Conservation (phyloP, 2,329 filamentous ascomycete species). For the Aspergillus aculeatus region DNA sequence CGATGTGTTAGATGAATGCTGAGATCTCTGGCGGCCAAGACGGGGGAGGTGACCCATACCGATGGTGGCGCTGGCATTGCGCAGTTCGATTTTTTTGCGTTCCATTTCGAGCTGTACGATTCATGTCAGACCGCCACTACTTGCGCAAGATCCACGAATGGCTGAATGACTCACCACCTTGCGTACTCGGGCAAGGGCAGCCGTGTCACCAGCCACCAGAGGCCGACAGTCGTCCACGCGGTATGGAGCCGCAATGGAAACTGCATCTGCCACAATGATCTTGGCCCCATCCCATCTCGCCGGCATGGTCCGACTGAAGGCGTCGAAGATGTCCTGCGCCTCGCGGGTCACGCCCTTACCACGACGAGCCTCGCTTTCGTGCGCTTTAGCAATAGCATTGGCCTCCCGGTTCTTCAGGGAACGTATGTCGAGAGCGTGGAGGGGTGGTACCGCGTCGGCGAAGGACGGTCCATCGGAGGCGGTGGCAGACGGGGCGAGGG, state of each 20-base stretch:
- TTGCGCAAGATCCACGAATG: neutral
- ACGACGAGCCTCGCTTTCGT: constrained; percentile 57
- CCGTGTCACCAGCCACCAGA: constrained; percentile 40
- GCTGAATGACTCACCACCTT: constrained; percentile 48
- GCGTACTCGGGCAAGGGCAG: constrained; percentile 46
- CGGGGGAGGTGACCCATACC: constrained; percentile 20
- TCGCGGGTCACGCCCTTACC: constrained; percentile 62
- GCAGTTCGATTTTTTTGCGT: constrained; percentile 48
- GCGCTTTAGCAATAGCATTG: constrained; percentile 55
- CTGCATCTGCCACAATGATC: constrained; percentile 62
- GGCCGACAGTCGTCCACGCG: constrained; percentile 54
- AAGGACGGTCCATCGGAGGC: constrained; percentile 41
- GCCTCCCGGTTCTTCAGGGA: constrained; percentile 57
- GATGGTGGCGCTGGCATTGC: constrained; percentile 42
- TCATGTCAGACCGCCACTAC: neutral
- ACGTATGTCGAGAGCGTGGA: constrained; percentile 53
- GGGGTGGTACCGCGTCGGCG: constrained; percentile 46
- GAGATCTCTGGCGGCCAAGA: neutral
- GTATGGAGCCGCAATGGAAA: constrained; percentile 60
- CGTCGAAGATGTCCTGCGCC: constrained; percentile 64
- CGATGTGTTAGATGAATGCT: neutral
- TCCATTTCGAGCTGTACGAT: constrained; percentile 46
- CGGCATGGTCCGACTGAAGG: constrained; percentile 60
- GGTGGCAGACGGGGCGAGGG: constrained; percentile 35
- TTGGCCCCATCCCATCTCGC: constrained; percentile 59